These are phyloP conservation scores for Solanum pinnatisectum DNA, from an alignment of 257 asterid species.

Conservation along the genomic window DNA sequence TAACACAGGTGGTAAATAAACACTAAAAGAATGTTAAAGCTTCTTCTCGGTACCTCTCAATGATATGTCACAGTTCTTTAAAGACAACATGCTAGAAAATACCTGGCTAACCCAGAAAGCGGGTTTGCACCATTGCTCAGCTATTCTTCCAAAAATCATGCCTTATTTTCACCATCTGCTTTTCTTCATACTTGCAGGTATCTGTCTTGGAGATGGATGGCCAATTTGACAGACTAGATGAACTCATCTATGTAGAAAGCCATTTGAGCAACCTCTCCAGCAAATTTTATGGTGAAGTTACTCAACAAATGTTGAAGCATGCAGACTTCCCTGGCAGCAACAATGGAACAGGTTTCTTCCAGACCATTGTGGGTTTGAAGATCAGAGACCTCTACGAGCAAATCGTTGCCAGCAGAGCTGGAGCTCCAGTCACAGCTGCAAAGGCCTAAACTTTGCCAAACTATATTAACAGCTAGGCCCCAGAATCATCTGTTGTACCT, in stretches of 20 bases:
- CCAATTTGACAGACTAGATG: conserved; percentile 90
- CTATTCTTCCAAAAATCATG: neutral
- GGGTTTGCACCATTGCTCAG: neutral
- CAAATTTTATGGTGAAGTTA: conserved; percentile 94
- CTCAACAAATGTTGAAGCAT: conserved; percentile 95
- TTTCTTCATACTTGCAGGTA: conserved; percentile 32
- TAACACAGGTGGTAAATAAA: neutral
- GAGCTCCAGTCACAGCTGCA: conserved; percentile 45
- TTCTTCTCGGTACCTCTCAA: neutral
- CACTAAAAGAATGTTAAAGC: neutral
- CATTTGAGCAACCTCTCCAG: conserved; percentile 88
- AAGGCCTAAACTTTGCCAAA: conserved; percentile 41
- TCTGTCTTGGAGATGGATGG: conserved; percentile 98
- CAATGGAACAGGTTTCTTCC: conserved; percentile 97
- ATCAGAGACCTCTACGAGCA: conserved; percentile 94
- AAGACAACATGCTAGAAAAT: neutral
- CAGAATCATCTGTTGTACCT: neutral
- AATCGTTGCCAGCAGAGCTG: conserved; percentile 43
- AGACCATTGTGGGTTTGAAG: conserved; percentile 79
- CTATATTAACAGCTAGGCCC: neutral
- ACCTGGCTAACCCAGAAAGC: neutral
- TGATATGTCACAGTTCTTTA: neutral
- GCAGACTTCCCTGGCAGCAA: conserved; percentile 95
- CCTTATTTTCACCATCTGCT: neutral
- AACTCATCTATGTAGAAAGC: conserved; percentile 89